Evolutionary conservation across 768 basidiomycete genomes (phyloP).

Genomic region (Holtermanniella nyarrowii): DNA sequence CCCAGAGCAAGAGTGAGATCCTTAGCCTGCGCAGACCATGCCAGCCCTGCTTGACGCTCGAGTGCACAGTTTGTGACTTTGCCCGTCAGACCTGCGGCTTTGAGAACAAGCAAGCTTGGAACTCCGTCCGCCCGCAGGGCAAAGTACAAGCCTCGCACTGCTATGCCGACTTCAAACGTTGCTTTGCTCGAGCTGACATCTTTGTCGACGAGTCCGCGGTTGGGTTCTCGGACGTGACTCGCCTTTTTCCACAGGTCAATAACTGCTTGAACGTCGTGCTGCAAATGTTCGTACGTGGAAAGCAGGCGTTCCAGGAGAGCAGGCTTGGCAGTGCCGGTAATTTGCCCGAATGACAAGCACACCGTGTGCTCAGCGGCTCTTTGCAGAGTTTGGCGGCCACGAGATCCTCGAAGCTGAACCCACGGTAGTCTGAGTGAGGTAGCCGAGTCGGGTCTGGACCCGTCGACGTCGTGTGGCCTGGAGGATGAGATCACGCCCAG

Average conservation of each 20-base stretch:
- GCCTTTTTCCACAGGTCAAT: constrained; percentile 7
- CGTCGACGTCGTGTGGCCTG: background rate
- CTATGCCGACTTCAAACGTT: constrained; percentile 14
- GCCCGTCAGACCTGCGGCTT: constrained; percentile 23
- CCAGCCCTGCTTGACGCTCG: background rate
- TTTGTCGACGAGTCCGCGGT: background rate
- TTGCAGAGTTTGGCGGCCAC: constrained; percentile 4
- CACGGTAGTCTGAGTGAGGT: constrained; percentile 15
- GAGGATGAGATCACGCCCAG: constrained; percentile 24
- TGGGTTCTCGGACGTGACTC: background rate
- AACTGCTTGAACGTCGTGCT: constrained; percentile 18
- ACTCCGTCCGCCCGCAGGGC: constrained; percentile 34
- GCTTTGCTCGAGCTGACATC: background rate
- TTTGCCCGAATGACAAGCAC: constrained; percentile 17
- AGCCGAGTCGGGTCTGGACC: constrained; percentile 14
- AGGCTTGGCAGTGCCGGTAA: constrained; percentile 34
- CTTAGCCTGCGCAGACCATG: background rate
- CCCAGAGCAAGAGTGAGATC: constrained; percentile 35
- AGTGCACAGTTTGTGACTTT: constrained; percentile 11
- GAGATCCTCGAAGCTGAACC: constrained; percentile 9
- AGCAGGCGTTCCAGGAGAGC: constrained; percentile 32
- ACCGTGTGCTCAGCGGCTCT: background rate
- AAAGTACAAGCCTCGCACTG: constrained; percentile 21
- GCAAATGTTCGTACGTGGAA: constrained; percentile 27
- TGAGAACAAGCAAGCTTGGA: constrained; percentile 25